A percentile compares a stretch with the other conserved stretches of the same genome.
These are phyloP conservation scores for Kodamaea neixiangensis DNA, from an alignment of 805 yeast species.

Conservation along the genomic window DNA sequence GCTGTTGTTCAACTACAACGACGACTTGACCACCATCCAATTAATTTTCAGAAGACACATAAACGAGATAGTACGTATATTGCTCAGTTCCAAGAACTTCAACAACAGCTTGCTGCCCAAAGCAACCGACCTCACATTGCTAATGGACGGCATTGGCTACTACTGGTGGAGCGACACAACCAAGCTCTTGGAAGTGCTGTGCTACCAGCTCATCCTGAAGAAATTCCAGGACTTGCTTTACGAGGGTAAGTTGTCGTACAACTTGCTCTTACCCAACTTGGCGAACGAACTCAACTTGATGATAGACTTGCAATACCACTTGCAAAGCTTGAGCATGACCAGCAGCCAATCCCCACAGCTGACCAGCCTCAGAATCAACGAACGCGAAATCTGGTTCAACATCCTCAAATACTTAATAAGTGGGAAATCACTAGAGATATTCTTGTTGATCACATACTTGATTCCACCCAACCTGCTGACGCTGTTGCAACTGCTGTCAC, in stretches of 20 bases:
- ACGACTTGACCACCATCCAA: slow-evolving; percentile 48
- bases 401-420: slow-evolving; percentile 43
- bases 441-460: slow-evolving; percentile 40
- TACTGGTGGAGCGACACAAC: slow-evolving; percentile 45
- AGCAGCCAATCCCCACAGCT: slow-evolving; percentile 12
- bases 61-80: slow-evolving; percentile 42
- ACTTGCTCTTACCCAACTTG: slow-evolving; percentile 35
- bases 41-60: slow-evolving; percentile 45
- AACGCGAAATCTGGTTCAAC: slow-evolving; percentile 44
- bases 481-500: slow-evolving; percentile 36
- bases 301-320: slow-evolving; percentile 44
- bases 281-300: slow-evolving; percentile 43
- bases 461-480: slow-evolving; percentile 44
- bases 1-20: slow-evolving; percentile 46
- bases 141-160: slow-evolving; percentile 46
- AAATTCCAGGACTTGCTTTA: slow-evolving; percentile 37
- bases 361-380: slow-evolving; percentile 16
- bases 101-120: slow-evolving; percentile 20
- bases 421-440: slow-evolving; percentile 42
- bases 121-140: slow-evolving; percentile 23
- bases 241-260: slow-evolving; percentile 33
- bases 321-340: slow-evolving; percentile 35
- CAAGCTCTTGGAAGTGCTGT: slow-evolving; percentile 41
- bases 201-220: slow-evolving; percentile 40
- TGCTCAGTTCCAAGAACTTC: slow-evolving; percentile 40